phyloP scores from a whole-genome alignment of 1,139 yeast genomes.

The Debaryomycetaceae sp. region DNA sequence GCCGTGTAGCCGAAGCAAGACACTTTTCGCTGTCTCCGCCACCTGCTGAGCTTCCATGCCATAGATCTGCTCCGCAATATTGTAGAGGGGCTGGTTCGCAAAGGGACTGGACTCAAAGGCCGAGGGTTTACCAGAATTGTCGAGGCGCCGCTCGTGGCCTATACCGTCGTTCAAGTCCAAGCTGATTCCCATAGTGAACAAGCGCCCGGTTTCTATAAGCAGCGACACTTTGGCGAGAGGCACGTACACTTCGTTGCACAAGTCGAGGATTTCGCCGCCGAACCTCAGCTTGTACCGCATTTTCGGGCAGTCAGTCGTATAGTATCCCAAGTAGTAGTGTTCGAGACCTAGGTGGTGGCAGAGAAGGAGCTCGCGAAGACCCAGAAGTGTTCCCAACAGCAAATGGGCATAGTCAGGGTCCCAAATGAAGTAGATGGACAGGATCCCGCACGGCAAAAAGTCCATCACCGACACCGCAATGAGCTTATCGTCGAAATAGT shows the following conservation, averaged over 20 bases:
- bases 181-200: conserved; percentile 25
- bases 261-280: conserved; percentile 62
- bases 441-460: conserved; percentile 62
- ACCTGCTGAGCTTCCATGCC: conserved; percentile 13
- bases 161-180: conserved; percentile 1
- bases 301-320: conserved; percentile 66
- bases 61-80: conserved; percentile 28
- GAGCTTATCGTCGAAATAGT: conserved; percentile 50
- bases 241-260: conserved; percentile 34
- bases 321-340: conserved; percentile 67
- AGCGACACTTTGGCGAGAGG: conserved; percentile 26
- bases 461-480: conserved; percentile 76
- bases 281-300: conserved; percentile 76
- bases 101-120: conserved; percentile 6
- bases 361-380: conserved; percentile 58
- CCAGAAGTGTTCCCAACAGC: conserved; percentile 72
- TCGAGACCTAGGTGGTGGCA: conserved; percentile 28
- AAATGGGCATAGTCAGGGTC: conserved; percentile 67
- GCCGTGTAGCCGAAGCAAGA: conserved; percentile 10
- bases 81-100: conserved; percentile 4
- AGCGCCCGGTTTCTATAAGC: conserved; percentile 25
- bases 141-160: conserved; percentile 8
- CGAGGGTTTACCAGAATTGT: conserved; percentile 10
- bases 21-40: conserved; percentile 14
- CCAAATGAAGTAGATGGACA: conserved; percentile 84